Conservation (phyloP, 75 land plant species). For the Isoetes taiwanensis region DNA sequence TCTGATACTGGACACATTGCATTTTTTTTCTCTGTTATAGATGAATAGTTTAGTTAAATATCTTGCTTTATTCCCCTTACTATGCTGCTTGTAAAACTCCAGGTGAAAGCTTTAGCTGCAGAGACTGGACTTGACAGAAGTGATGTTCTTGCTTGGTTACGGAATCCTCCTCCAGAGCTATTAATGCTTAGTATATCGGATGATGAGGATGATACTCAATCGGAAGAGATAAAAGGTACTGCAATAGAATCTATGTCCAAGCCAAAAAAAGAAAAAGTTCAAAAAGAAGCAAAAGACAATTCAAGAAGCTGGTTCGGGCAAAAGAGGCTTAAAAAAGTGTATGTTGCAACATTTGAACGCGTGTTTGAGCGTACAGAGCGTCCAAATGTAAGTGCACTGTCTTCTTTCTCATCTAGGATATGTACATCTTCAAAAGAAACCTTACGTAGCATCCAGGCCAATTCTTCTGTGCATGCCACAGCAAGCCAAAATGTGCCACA, state of each 20-base stretch:
- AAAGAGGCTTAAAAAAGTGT: constrained; percentile 56
- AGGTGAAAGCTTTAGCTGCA: constrained; percentile 68
- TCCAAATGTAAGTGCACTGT: constrained; percentile 56
- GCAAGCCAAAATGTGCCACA: background rate
- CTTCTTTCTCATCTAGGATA: no score
- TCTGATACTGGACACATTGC: no score
- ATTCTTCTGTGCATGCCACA: background rate
- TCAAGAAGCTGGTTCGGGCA: constrained; percentile 38
- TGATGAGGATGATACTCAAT: constrained; percentile 10
- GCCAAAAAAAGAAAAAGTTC: constrained; percentile 7
- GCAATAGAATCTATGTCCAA: background rate
- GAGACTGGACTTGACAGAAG: constrained; percentile 70
- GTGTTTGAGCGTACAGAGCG: constrained; percentile 68
- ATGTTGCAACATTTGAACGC: constrained; percentile 59
- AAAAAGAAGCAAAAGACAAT: constrained; percentile 2
- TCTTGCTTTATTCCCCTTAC: background rate
- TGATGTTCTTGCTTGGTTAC: constrained; percentile 63
- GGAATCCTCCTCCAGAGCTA: constrained; percentile 76
- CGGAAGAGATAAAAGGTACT: constrained; percentile 23
- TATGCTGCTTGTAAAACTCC: background rate
- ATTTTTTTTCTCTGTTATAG: no score
- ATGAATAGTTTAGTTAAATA: background rate
- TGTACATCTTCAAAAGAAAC: background rate
- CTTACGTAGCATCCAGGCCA: background rate
- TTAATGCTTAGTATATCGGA: constrained; percentile 19